Base-by-base conservation (phyloP, 2,329 filamentous ascomycete genomes). In the Taxawa tesnikishii region DNA sequence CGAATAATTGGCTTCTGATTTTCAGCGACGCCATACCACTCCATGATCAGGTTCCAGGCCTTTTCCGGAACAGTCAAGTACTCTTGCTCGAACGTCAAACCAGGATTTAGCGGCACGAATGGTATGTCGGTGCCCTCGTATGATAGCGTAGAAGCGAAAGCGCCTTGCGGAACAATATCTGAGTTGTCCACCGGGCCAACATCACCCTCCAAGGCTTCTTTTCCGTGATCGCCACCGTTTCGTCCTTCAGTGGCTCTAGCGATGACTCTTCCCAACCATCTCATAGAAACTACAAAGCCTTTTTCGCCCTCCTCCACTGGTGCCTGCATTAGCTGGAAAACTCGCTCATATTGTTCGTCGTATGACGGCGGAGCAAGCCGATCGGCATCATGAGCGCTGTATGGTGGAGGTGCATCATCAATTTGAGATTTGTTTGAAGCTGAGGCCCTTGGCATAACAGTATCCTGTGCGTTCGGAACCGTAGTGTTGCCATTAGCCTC, bases 101-200 rank as follows among this genome's bases (percentile, higher is more conserved):
- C 83, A 2, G 72, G 72, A 43, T 76, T 80, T 27, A 96, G 65
- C 3, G 81, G 76, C 18, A 88, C 71, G 46, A 85, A 93, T 2
- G 32, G 31, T 15, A 43, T 31, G 3, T 39, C 41, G 6, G 42
- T 38, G 6, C 37, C 29, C 19, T 49, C 47, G 17, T 30, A 33
- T 6, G 49, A 37, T 13, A 43, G 33, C 10, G 46, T 43, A 11
- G 38, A 37, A 0, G 40, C 30, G 32, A 50, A 54, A 3, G 38
- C 54, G 29, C 44, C 47, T n/a, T 40, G 33, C 6, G 42, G 36
- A 31, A 87, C 74, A 38, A 94, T 76, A 49, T 87, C 80, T 1
- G 80, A 75, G 50, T 94, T 94, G 62, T 94, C 84, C 18, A 96
- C 71, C 0, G 83, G 81, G 2, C 85, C 85, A 34, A 90, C 69